These are phyloP conservation scores for Cryptomeria japonica DNA, from an alignment of 75 land plant genomes.

Conservation along the genomic window DNA sequence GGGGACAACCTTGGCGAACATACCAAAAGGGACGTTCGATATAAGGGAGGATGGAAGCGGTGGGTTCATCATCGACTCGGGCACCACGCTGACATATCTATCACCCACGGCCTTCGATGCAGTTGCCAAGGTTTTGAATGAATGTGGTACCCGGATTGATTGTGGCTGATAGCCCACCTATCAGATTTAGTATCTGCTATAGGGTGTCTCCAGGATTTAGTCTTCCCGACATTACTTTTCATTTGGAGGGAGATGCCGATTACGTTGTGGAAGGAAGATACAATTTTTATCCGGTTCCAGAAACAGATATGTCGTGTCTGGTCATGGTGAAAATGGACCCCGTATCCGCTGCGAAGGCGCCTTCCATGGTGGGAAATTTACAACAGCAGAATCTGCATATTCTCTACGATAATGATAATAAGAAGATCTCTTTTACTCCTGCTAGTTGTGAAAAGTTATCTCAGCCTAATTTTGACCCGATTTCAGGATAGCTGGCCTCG, in stretches of 20 bases:
- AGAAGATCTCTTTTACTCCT: background rate
- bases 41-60: background rate
- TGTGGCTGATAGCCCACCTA: background rate
- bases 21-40: background rate
- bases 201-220: background rate
- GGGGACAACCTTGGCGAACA: background rate
- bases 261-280: background rate
- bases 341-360: fast-evolving
- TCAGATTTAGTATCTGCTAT: background rate
- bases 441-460: background rate
- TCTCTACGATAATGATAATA: background rate
- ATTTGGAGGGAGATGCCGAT: background rate
- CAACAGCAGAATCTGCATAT: background rate
- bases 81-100: background rate
- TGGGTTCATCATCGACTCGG: slow-evolving; percentile 11
- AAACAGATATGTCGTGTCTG: too few relatives aligned
- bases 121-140: background rate
- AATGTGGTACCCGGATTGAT: too few relatives aligned
- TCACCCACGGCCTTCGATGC: background rate
- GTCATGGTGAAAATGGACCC: background rate
- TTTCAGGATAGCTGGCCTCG: too few relatives aligned
- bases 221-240: background rate
- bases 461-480: background rate
- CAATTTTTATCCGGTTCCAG: background rate
- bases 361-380: background rate